Evolutionary conservation across 2,329 filamentous ascomycete species (phyloP), one percentile per base, ranked within the genome.

Genomic region (Neospermospora avenae): DNA sequence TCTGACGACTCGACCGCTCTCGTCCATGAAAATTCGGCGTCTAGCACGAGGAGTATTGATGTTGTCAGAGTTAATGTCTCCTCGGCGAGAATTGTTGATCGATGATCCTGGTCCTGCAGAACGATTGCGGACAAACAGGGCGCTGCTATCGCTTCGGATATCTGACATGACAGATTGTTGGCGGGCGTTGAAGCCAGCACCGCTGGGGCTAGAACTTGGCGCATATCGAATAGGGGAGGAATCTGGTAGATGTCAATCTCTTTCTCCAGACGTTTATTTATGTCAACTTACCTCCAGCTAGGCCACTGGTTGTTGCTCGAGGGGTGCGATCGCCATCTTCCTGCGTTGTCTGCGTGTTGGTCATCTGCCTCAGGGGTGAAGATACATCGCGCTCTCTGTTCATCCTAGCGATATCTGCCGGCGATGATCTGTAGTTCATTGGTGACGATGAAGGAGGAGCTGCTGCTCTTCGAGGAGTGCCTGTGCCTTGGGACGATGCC

Each of bases 141-240:
- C 90, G 71, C 92, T 96, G 77, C 88, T 91, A 71, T 91, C 91
- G 74, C 90, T 96, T 68, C 85, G 85, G 63, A 91, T 80, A 72
- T 93, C 87, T 55, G 89, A 88, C 65, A 87, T 85, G 55, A 79
- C 78, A 65, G 83, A 77, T 59, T 81, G 75, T 64, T 68, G 63
- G 51, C 62, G 59, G 78, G 72, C 41, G 28, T 49, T 48, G 35
- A 59, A 49, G 28, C 42, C 46, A 18, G 45, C 80, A 71, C 84
- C 85, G n/a, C 85, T 86, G 25, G 91, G 91, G 71, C 90, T 96
- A 39, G 93, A 96, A 75, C 91, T 96, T 37, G 91, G 86, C 59
- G 91, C 90, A 73, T 97, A 98, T 73, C 87, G 86, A 67, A 98
- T 91, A 1, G 93, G 93, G 0, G 93, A 98, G 0, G 93, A 98